Percentiles rank a stretch among this genome's conserved stretches.
phyloP scores from a whole-genome alignment of 768 basidiomycete species.

The Russula emetica region DNA sequence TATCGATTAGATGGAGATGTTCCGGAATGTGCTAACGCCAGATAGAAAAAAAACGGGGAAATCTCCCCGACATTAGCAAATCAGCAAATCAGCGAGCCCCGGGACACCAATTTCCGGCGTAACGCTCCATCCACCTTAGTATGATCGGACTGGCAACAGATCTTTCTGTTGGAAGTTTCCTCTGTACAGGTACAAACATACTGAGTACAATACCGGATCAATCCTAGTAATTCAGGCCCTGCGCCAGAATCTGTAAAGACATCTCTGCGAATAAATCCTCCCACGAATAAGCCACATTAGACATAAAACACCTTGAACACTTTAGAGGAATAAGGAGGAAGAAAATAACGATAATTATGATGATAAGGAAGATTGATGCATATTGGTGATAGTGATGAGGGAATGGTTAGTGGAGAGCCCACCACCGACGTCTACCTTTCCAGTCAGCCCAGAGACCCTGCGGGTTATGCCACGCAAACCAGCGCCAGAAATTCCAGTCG shows the following conservation, averaged over 20 bases:
- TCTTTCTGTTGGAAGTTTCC: conserved; percentile 22
- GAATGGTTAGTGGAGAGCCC: conserved; percentile 14
- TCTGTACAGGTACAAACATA: conserved; percentile 9
- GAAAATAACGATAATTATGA: conserved; percentile 19
- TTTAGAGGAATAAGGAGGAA: not conserved
- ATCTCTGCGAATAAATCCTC: conserved; percentile 5
- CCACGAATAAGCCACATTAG: not conserved
- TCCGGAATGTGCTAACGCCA: conserved; percentile 16
- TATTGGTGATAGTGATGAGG: not conserved
- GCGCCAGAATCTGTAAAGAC: not conserved
- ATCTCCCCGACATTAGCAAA: conserved; percentile 1
- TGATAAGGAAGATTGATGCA: not conserved
- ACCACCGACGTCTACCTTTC: conserved; percentile 23
- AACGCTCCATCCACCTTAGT: conserved; percentile 17
- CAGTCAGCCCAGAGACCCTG: conserved; percentile 27
- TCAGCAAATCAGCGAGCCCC: conserved; percentile 6
- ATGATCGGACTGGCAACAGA: conserved; percentile 14
- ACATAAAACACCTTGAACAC: conserved; percentile 1
- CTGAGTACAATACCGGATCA: conserved; percentile 3
- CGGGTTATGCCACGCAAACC: conserved; percentile 28
- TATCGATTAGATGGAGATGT: not conserved
- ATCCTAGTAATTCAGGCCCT: conserved; percentile 9
- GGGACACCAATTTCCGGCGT: conserved; percentile 19
- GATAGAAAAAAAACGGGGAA: conserved; percentile 12
- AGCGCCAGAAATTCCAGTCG: conserved; percentile 24